These are phyloP conservation scores for Salix udensis DNA, from an alignment of 345 rosid species.

Conservation along the genomic window DNA sequence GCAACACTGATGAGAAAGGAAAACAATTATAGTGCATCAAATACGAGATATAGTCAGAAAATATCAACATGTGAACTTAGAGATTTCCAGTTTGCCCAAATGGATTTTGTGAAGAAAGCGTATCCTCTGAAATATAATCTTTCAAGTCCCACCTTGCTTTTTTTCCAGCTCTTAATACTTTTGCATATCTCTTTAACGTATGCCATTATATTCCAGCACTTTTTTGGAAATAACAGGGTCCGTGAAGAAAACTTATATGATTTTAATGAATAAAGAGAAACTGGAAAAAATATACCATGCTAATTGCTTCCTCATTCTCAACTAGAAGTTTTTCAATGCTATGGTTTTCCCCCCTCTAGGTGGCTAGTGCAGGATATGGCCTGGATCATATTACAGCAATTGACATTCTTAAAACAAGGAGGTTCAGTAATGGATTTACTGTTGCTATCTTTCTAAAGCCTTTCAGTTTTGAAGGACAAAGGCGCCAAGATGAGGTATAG, in stretches of 20 bases:
- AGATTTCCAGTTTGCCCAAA: no score
- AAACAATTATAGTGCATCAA: no score
- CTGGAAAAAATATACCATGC: no score
- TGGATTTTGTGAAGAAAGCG: no score
- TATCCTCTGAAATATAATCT: no score
- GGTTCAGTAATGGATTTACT: constrained; percentile 51
- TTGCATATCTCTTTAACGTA: no score
- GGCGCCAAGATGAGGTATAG: constrained; percentile 75
- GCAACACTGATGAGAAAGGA: no score
- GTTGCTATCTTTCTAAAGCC: constrained; percentile 74
- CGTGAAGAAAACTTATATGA: background rate
- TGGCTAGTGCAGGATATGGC: constrained; percentile 82
- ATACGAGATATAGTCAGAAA: no score
- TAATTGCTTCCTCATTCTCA: background rate
- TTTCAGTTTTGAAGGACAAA: constrained; percentile 90
- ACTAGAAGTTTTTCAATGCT: background rate
- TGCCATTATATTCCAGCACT: background rate
- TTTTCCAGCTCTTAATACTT: no score
- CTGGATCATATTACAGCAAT: constrained; percentile 52
- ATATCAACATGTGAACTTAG: no score
- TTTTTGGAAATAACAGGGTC: background rate
- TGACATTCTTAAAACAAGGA: constrained; percentile 54
- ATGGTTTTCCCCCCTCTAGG: constrained; percentile 22
- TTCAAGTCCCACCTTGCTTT: no score
- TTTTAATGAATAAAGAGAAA: no score